These are phyloP conservation scores for Penicillium janthinellum DNA, from an alignment of 2,329 filamentous ascomycete species.

Conservation along the genomic window DNA sequence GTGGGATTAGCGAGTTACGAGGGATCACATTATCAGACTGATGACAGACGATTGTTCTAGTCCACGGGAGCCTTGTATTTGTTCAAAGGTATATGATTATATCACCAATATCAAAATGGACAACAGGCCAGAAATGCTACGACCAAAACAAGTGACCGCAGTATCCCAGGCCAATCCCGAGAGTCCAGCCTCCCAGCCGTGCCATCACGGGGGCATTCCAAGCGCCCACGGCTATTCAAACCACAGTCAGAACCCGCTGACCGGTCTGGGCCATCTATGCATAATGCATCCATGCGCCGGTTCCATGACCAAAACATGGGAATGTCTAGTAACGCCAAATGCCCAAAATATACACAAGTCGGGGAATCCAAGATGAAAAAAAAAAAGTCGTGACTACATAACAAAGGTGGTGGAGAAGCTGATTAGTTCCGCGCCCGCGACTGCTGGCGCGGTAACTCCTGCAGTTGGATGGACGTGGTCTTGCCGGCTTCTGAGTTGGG, in stretches of 20 bases:
- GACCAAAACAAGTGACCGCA: not conserved
- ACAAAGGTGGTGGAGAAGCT: not conserved
- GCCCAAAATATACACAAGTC: conserved; percentile 5
- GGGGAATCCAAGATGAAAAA: not conserved
- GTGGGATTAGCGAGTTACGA: no score
- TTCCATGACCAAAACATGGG: not conserved
- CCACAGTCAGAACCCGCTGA: not conserved
- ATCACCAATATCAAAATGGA: not conserved
- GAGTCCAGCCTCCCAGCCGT: not conserved
- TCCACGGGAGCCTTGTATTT: not conserved
- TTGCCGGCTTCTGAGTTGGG: conserved; percentile 23
- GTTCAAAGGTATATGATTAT: not conserved
- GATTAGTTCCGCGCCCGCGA: conserved; percentile 5
- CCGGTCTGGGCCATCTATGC: not conserved
- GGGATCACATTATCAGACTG: no score
- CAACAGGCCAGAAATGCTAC: not conserved
- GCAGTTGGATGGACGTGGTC: conserved; percentile 22
- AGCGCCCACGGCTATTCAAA: not conserved
- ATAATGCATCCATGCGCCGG: conserved; percentile 1
- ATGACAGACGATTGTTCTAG: no score
- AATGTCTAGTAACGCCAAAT: not conserved
- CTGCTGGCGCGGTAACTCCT: conserved; percentile 14
- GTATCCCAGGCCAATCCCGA: not conserved
- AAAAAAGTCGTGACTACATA: conserved; percentile 6
- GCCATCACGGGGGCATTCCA: not conserved